Evolutionary conservation across 805 yeast genomes (phyloP).

Genomic region (Saturnispora ahearnii): DNA sequence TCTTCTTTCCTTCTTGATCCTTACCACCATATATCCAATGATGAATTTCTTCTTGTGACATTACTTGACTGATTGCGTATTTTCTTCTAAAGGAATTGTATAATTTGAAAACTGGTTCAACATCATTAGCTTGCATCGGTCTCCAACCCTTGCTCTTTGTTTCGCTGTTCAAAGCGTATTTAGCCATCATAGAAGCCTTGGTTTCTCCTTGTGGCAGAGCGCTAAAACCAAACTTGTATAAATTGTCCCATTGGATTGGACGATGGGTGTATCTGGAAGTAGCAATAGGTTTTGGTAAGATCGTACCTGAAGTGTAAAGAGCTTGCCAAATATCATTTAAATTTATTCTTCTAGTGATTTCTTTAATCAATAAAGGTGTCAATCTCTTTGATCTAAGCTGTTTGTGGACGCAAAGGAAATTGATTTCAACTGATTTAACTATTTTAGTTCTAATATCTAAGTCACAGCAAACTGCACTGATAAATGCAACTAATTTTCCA

Average conservation of each 20-base stretch:
- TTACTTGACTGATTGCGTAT: constrained; percentile 65
- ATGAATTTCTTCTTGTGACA: constrained; percentile 52
- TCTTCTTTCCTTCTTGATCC: constrained; percentile 36
- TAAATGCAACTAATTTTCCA: constrained; percentile 80
- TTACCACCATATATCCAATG: constrained; percentile 73
- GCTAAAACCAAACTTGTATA: constrained; percentile 85
- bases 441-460: constrained; percentile 43
- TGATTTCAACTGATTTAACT: constrained; percentile 74
- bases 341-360: constrained; percentile 89
- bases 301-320: constrained; percentile 84
- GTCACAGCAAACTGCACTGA: constrained; percentile 78
- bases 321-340: constrained; percentile 88
- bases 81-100: constrained; percentile 54
- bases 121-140: constrained; percentile 48
- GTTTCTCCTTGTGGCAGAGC: constrained; percentile 67
- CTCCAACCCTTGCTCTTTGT: constrained; percentile 49
- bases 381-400: constrained; percentile 86
- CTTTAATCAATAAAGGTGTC: constrained; percentile 90
- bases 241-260: constrained; percentile 84
- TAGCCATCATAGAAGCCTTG: constrained; percentile 54
- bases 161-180: constrained; percentile 45
- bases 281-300: constrained; percentile 86
- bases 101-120: constrained; percentile 53
- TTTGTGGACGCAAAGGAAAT: constrained; percentile 90
- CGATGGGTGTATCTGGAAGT: constrained; percentile 89